Evolutionary conservation across 2,329 filamentous ascomycete genomes (phyloP), one percentile per base, ranked within the genome.

Genomic region (Pyrenophora graminea): DNA sequence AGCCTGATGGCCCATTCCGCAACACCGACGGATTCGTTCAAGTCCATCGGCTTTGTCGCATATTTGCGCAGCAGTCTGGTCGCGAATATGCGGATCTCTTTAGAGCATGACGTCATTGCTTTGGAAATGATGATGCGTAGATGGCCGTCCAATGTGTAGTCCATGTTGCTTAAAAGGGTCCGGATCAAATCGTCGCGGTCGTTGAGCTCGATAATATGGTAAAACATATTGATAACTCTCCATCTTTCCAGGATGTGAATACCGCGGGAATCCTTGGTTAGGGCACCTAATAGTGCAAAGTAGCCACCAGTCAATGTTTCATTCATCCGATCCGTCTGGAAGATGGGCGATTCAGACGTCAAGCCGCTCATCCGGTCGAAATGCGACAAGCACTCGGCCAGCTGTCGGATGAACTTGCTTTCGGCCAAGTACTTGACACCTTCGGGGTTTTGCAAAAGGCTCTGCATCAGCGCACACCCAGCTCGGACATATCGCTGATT

Each of bases 181-280:
- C 92, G 91, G 69, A 97, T 91, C 52, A 99, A 79, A 70, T 99
- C 94, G 39, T 93, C 91, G 2, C 94, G 88, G 72, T 94, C 89
- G 63, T 89, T 91, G 38, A 96, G 80, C 67, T 97, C 93, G 51
- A 97, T 84, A 55, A 99, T 96, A 73, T 97, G 94, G 70, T 99
- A 99, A 81, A 97, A 95, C 91, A 99, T 99, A 74, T 97, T 97
- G 76, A 97, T 92, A 82, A 99, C 95, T 63, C 91, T 90, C 93
- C 94, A 97, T 63, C 91, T 82, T 71, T 97, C 93, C 68, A 99
- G 84, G 76, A 99, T 93, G 55, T 88, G 85, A 19, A 97, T 80
- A 0, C 94, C 94, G 62, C 88, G 90, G 0, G 83, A 77, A 64
- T 96, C 91, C 45, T 87, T 87, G 63, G 89, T 97, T 51, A 99